Evolutionary conservation across 805 yeast species (phyloP), one percentile per base, ranked within the genome.

Genomic region (Starmerella bombi): DNA sequence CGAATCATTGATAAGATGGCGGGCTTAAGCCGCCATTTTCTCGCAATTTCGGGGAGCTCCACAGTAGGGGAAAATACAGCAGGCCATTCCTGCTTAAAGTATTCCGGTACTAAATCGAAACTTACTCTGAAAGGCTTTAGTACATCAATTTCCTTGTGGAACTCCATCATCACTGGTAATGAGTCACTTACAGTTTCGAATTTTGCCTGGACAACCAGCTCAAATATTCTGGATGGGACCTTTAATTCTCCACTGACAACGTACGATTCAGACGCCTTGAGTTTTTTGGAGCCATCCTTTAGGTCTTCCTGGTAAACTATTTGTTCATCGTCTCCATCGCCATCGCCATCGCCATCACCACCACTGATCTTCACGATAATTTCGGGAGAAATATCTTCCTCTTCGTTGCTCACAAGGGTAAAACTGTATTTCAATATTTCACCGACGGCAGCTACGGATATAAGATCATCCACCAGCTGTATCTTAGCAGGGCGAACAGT

Each of bases 21-120:
- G 5, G 62, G 56, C 2, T 49, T 31, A 14, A 63, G 49, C 25
- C 52, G 48, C 67, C 67, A 63, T 10, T 57, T 46, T 32, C 61
- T 54, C 20, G 49, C 38, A 27, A 61, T 54, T 15, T 44, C 49
- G 2, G 63, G 65, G 19, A 54, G 39, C 34, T 30, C 46, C 14
- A 42, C 44, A 9, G 45, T 40, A 6, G 62, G 56, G 10, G 59
- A 52, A 44, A 64, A 64, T 31, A 58, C 42, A 30, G 52, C 58
- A n/a, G 63, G 60, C 69, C 69, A 64, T 4, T 42, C 41, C 19
- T 54, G 58, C 1, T 50, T 51, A 30, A 58, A 53, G 10, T 49
- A 43, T 20, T 56, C 50, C 1, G 69, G 64, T 5, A 55, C 27
- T 5, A 64, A 57, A 20, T 59, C 61, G 37, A 60, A 63, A 14